Conservation (phyloP, 2,329 filamentous ascomycete genomes). For the Beauveria australis region DNA sequence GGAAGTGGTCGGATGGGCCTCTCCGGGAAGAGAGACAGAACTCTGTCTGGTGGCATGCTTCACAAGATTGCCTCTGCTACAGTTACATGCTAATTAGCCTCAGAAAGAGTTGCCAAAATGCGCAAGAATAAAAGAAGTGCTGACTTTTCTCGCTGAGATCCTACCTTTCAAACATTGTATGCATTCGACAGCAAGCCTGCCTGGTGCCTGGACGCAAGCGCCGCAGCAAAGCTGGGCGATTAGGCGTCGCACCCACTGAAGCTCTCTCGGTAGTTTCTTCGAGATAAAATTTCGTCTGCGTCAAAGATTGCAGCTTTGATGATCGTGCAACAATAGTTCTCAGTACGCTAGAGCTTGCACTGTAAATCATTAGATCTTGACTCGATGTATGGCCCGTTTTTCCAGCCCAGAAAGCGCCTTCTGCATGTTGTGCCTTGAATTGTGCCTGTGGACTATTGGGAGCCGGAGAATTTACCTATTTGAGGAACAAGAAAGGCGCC, state of each 20-base stretch:
- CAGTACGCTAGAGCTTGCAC: not conserved
- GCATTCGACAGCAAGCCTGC: constrained; percentile 11
- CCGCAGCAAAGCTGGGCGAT: constrained; percentile 11
- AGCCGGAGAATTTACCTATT: not conserved
- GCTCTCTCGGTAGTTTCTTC: not conserved
- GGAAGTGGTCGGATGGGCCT: constrained; percentile 89
- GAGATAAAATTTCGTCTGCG: not conserved
- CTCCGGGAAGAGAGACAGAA: constrained; percentile 75
- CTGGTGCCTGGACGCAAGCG: constrained; percentile 16
- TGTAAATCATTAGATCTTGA: not conserved
- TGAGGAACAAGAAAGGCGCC: not conserved
- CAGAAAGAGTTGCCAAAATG: constrained; percentile 3
- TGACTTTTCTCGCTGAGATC: constrained; percentile 17
- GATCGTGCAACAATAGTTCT: not conserved
- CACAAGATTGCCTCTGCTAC: constrained; percentile 23
- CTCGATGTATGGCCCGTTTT: not conserved
- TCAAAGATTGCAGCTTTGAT: not conserved
- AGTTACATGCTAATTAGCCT: constrained; percentile 19
- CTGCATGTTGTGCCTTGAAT: not conserved
- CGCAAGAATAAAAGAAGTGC: not conserved
- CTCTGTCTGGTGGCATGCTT: constrained; percentile 63
- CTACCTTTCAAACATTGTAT: constrained; percentile 36
- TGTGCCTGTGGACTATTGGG: not conserved
- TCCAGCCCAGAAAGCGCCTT: not conserved
- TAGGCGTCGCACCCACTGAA: not conserved